Evolutionary conservation across 2,329 filamentous ascomycete species (phyloP), one percentile per base, ranked within the genome.

Genomic region (Verticillium zaregamsianum): DNA sequence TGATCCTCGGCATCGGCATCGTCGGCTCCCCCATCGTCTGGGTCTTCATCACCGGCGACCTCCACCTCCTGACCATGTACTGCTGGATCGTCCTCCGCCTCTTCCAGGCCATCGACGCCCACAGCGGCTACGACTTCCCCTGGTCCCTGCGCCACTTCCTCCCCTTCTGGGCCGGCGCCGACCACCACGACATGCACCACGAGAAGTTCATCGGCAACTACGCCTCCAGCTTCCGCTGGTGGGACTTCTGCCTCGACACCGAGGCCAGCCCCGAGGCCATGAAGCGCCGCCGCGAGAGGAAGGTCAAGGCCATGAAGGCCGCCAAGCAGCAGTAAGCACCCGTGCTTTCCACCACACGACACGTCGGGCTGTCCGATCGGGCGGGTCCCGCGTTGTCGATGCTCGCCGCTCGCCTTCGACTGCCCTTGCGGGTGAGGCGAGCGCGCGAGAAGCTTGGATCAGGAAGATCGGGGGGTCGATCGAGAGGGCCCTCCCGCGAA

Each of bases 171-270:
- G 94, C 94, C 61, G 95, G 95, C 65, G 95, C 95, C 61, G 89
- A 96, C 70, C 94, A 98, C 80, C 95, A 99, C 80, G 95, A 99
- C 73, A 82, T 93, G 55, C 95, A 99, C 80, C 95, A 99, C 80
- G 95, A 99, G 82, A 92, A 93, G 75, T 99, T 99, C 80, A 93
- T 99, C 66, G 95, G 95, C 70, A 99, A 99, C 83, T 99, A 98
- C 76, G 83, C 94, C 59, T 97, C 93, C 74, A 96, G 92, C 82
- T 99, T 99, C 87, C 87, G 94, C 77, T 99, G 95, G 95, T 99
- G 95, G 95, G 95, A 99, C 80, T 96, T 90, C 76, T 76, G 89
- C 69, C 84, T 98, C 68, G 93, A 97, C 78, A 99, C 95, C 65
- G 94, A 99, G 84, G 92, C 92, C 66, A 92, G 91, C 59, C 86